A percentile compares a stretch with the other conserved stretches of the same genome.
phyloP scores from a whole-genome alignment of 2,329 filamentous ascomycete species.

The Pestalotiopsis sp. region DNA sequence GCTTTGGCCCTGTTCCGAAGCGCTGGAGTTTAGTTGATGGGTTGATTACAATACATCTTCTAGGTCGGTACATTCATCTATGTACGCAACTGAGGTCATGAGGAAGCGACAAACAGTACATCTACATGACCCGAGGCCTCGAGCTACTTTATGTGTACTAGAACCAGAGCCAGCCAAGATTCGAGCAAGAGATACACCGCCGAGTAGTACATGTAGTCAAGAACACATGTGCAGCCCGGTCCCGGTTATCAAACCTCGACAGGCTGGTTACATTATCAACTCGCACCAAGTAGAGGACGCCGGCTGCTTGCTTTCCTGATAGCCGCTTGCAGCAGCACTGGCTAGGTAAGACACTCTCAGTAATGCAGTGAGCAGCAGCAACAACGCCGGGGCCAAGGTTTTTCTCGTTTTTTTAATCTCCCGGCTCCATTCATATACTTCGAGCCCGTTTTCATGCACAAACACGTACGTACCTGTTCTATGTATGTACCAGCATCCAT shows the following conservation, averaged over 20 bases:
- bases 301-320: slow-evolving; percentile 10
- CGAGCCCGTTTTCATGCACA: neutral
- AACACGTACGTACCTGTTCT: neutral
- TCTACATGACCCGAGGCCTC: too few relatives aligned
- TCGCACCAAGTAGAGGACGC: neutral
- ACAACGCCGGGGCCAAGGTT: neutral
- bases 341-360: neutral
- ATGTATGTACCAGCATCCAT: neutral
- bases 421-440: slow-evolving; percentile 3
- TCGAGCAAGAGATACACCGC: too few relatives aligned
- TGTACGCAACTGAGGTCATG: too few relatives aligned
- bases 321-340: slow-evolving; percentile 9
- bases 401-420: neutral
- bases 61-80: too few relatives aligned
- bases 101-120: too few relatives aligned
- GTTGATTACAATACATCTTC: neutral
- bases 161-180: too few relatives aligned
- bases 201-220: too few relatives aligned
- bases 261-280: neutral
- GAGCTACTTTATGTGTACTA: too few relatives aligned
- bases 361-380: neutral
- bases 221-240: too few relatives aligned
- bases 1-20: neutral
- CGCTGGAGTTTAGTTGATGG: neutral
- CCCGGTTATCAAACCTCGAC: too few relatives aligned